These are phyloP conservation scores for Alternaria postmessia DNA, from an alignment of 2,329 filamentous ascomycete genomes.

Conservation along the genomic window DNA sequence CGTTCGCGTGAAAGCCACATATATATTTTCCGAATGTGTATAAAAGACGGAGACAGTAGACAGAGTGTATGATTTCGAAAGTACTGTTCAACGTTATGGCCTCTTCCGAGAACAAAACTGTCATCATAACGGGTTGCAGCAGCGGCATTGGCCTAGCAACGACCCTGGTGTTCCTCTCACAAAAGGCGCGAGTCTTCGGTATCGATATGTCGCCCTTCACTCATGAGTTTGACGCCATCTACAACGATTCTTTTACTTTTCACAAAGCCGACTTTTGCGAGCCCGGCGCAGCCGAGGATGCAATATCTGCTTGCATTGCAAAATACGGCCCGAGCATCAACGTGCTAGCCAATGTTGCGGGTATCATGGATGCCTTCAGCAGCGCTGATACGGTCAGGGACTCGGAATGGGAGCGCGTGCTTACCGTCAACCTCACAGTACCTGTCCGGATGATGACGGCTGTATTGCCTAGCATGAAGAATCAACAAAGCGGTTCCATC, in stretches of 20 bases:
- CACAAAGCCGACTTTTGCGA: conserved; percentile 28
- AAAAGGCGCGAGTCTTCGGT: conserved; percentile 33
- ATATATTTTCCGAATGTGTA: not conserved
- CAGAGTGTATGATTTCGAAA: not conserved
- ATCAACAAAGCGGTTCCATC: conserved; percentile 51
- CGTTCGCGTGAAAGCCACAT: not conserved
- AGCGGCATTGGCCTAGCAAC: conserved; percentile 38
- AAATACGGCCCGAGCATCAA: conserved; percentile 40
- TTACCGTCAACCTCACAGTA: conserved; percentile 55
- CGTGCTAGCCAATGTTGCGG: conserved; percentile 56
- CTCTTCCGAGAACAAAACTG: conserved; percentile 15
- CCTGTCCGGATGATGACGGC: conserved; percentile 57
- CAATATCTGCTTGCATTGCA: conserved; percentile 24
- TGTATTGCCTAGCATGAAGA: conserved; percentile 54
- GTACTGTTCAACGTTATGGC: conserved; percentile 5
- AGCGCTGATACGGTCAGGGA: conserved; percentile 51
- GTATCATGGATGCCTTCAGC: conserved; percentile 53
- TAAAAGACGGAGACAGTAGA: not conserved
- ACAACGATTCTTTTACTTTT: conserved; percentile 22
- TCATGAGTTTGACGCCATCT: conserved; percentile 1
- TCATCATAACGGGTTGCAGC: conserved; percentile 36
- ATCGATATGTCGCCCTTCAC: conserved; percentile 32
- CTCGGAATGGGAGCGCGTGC: conserved; percentile 51
- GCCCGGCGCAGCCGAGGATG: conserved; percentile 21
- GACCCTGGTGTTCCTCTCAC: conserved; percentile 25